Percentiles rank a stretch among this genome's conserved stretches.
Evolutionary conservation across 2,329 filamentous ascomycete species (phyloP).

Genomic region (Plectosphaerella plurivora): DNA sequence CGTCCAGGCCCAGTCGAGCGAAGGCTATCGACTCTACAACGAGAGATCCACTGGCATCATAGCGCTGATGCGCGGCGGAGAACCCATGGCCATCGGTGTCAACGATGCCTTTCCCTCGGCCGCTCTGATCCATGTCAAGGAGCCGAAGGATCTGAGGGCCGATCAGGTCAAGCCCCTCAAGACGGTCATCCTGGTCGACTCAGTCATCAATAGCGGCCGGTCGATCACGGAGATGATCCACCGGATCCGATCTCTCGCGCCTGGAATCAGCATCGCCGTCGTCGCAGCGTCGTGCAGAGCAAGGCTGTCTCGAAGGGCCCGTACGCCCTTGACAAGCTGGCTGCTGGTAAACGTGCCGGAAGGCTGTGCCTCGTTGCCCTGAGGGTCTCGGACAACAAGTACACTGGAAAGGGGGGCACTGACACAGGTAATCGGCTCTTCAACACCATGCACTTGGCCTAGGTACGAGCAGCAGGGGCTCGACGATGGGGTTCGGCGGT

Average conservation of each 20-base stretch:
- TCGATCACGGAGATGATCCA: constrained; percentile 43
- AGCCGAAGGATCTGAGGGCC: constrained; percentile 32
- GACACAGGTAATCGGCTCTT: constrained; percentile 59
- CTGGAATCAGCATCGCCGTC: constrained; percentile 42
- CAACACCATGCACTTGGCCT: constrained; percentile 46
- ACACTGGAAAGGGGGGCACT: constrained; percentile 42
- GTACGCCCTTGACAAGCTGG: constrained; percentile 11
- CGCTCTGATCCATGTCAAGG: constrained; percentile 42
- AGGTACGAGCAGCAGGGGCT: too few species aligned
- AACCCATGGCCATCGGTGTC: constrained; percentile 57
- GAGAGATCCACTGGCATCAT: constrained; percentile 50
- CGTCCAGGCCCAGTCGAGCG: constrained; percentile 41
- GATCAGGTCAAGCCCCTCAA: constrained; percentile 32
- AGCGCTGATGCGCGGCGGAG: constrained; percentile 59
- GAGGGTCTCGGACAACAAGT: constrained; percentile 52
- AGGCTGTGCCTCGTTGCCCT: constrained; percentile 44
- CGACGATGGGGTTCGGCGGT: too few species aligned
- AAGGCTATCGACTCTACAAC: constrained; percentile 38
- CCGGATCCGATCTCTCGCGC: constrained; percentile 34
- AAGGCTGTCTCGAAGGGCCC: constrained; percentile 15
- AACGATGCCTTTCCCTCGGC: constrained; percentile 46
- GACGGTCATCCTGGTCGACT: constrained; percentile 53
- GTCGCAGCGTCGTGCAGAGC: constrained; percentile 50
- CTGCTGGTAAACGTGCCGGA: constrained; percentile 11
- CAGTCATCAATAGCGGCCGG: constrained; percentile 54